Base-by-base conservation (phyloP, 805 yeast species). In the Jamesozyma spencerorum region DNA sequence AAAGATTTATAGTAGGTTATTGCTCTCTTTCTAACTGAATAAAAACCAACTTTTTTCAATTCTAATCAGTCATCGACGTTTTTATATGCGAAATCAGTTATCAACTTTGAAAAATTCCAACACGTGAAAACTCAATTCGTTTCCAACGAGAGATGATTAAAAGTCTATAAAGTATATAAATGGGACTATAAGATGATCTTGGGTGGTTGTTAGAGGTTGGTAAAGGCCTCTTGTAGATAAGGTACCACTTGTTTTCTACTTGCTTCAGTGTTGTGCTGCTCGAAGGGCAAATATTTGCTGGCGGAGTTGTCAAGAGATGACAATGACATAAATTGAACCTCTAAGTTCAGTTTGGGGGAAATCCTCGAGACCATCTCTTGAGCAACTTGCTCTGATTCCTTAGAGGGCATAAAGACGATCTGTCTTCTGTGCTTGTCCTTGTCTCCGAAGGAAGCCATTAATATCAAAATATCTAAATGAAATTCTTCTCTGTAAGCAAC, bases 221-320 rank as follows among this genome's bases (percentile, higher is more conserved):
- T 34, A 15, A 58, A 44, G 0, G 63, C 63, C 14, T 50, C 50
- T 26, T 54, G 53, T 8, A 64, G 28, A 3, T 43, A 54, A 1
- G 97, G 97, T 4, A 85, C 95, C 11, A 87, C 85, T 56, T 84
- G 94, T 57, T 88, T 88, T 51, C 97, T 71, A 28, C 92, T 82
- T 1, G 90, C 88, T 6, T 63, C 57, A 12, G 71, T 51, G 44
- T 81, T 77, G 46, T 68, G 70, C 54, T 81, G 82, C 47, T 63
- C 55, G 42, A 61, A 73, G 33, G 42, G 22, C 3, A 22, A 24
- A 28, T 37, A 42, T 18, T 14, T 15, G 10, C 20, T 26, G 17
- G 6, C 19, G 13, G 30, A 13, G 19, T 28, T 30, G 18, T 18
- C n/a, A 4, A 5, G 18, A 5, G 32, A 20, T 14, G 20, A 20